Conservation (phyloP, 257 asterid genomes). For the Striga asiatica region DNA sequence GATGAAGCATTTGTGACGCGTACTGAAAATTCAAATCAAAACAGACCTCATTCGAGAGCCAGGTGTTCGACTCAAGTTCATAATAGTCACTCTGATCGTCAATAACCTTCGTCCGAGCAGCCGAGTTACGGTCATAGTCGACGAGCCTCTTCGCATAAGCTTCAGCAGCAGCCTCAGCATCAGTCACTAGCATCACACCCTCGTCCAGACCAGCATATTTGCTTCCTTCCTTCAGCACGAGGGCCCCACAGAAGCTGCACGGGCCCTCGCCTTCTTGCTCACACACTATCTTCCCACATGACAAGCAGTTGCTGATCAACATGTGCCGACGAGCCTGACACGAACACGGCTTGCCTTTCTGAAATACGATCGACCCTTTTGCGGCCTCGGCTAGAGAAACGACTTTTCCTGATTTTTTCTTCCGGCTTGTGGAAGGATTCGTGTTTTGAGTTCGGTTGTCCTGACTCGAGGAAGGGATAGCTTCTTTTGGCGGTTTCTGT, state of each 20-base stretch:
- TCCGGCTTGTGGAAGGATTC: slow-evolving; percentile 24
- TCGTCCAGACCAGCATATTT: slow-evolving; percentile 76
- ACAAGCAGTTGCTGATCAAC: slow-evolving; percentile 77
- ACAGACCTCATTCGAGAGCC: slow-evolving; percentile 82
- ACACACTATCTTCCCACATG: slow-evolving; percentile 94
- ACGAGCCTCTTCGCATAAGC: slow-evolving; percentile 91
- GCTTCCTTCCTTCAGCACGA: slow-evolving; percentile 83
- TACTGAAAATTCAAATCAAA: not conserved
- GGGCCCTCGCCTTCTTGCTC: slow-evolving; percentile 99
- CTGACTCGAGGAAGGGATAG: slow-evolving; percentile 27
- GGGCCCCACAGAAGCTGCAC: slow-evolving; percentile 83
- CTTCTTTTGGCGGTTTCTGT: slow-evolving; percentile 48
- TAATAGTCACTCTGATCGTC: slow-evolving; percentile 98
- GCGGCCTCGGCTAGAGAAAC: slow-evolving; percentile 90
- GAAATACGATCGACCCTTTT: slow-evolving; percentile 80
- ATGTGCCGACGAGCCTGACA: slow-evolving; percentile 91
- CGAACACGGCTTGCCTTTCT: slow-evolving; percentile 86
- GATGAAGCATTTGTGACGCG: too few species aligned
- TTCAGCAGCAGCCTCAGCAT: slow-evolving; percentile 83
- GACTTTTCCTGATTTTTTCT: slow-evolving; percentile 82
- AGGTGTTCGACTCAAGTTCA: slow-evolving; percentile 65
- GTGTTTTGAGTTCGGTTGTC: slow-evolving; percentile 29
- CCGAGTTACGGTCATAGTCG: slow-evolving; percentile 92
- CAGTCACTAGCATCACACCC: slow-evolving; percentile 34
- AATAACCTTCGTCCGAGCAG: slow-evolving; percentile 91